Base-by-base conservation (phyloP, 768 basidiomycete genomes). In the Heimioporus sp. region DNA sequence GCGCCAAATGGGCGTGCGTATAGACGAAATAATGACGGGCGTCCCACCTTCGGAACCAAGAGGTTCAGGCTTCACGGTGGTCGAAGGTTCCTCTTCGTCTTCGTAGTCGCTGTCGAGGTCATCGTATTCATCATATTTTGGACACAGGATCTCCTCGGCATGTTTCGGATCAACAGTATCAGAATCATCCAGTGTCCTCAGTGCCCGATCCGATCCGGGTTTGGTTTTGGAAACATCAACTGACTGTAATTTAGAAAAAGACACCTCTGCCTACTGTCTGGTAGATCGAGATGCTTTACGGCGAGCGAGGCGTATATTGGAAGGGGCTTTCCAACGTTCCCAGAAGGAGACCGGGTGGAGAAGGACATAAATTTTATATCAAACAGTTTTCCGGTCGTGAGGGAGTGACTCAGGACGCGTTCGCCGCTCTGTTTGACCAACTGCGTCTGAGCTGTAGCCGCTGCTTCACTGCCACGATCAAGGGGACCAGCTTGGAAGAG, bases 91-190 rank as follows among this genome's bases (percentile, higher is more conserved):
- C 4, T 56, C 56, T 15, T 64, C 64, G 20, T 68, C 60, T 20
- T 65, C 62, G 6, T 46, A 57, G 45, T 69, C 62, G 13, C 67
- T 67, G 37, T 66, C 67, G 37, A 49, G 53, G 5, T 57, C 56
- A 31, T 38, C 37, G n/a, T 64, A 57, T 9, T 66, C 54, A 28
- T 62, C 53, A 30, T 40, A 53, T 0, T 41, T 20, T 6, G 55
- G 52, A 30, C 48, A 54, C 12, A 9, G 21, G 31, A 63, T 51
- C 20, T 54, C 56, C 32, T 6, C 17, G 15, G 19, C 19, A 21
- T 31, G 17, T 31, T 43, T 46, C 15, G 19, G 32, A 4, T n/a
- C 13, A 5, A 28, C 12, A 30, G 41, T 13, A 20, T 41, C 42
- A n/a, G 5, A 13, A 20, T 7, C 13, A 21, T 40, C 19, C n/a